Evolutionary conservation across 139 green algal genomes (phyloP).

Genomic region (Microglena sp.): DNA sequence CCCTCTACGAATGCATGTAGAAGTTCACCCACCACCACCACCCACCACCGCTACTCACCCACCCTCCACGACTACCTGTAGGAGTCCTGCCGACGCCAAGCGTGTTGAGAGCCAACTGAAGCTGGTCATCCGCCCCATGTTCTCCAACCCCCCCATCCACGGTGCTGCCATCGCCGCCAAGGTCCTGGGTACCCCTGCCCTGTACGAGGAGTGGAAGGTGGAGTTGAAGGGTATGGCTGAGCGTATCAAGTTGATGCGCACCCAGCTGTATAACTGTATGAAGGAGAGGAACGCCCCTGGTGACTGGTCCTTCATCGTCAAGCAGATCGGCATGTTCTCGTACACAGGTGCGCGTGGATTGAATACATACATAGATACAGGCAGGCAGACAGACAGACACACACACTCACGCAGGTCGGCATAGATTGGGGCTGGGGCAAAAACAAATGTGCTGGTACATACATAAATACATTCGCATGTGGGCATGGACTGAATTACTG

Average conservation of each 20-base stretch:
- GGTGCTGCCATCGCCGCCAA: constrained; percentile 47
- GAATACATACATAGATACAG: background rate
- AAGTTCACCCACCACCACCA: too few species aligned
- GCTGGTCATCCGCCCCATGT: constrained; percentile 56
- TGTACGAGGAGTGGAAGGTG: constrained; percentile 28
- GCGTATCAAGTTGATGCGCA: constrained; percentile 81
- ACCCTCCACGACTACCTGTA: too few species aligned
- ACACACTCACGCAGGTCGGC: constrained; percentile 4
- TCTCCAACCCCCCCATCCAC: constrained; percentile 67
- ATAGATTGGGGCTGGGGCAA: too few species aligned
- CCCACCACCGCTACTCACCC: too few species aligned
- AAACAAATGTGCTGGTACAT: too few species aligned
- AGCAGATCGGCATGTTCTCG: constrained; percentile 90
- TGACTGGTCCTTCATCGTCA: constrained; percentile 61
- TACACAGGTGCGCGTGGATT: constrained; percentile 33
- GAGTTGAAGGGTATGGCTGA: constrained; percentile 80
- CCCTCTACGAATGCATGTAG: too few species aligned
- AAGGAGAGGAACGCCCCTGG: constrained; percentile 34
- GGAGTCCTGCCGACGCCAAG: constrained; percentile 2
- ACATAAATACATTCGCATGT: too few species aligned
- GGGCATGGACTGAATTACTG: too few species aligned
- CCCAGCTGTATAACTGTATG: constrained; percentile 45
- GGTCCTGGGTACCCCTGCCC: constrained; percentile 20
- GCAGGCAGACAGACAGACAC: background rate
- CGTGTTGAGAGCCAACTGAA: constrained; percentile 60